phyloP scores from a whole-genome alignment of 2,329 filamentous ascomycete species.

The Neonectria hederae region DNA sequence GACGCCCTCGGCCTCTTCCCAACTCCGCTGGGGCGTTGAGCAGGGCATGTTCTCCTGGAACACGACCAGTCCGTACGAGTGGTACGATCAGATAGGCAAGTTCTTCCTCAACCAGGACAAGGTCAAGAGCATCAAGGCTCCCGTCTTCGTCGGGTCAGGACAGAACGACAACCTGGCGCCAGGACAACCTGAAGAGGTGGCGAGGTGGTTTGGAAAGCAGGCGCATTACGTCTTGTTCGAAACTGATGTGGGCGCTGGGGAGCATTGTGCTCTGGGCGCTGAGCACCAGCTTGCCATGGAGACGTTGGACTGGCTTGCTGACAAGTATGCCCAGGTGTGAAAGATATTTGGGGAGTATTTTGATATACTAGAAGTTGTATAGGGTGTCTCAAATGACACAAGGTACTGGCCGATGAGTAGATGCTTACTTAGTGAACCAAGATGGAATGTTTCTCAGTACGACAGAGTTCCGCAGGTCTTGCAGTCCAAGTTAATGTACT shows the following conservation, averaged over 20 bases:
- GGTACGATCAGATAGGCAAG: conserved; percentile 11
- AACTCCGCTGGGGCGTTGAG: conserved; percentile 20
- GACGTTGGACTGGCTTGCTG: conserved; percentile 20
- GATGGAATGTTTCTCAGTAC: background rate
- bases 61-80: conserved; percentile 18
- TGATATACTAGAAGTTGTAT: too few relatives aligned
- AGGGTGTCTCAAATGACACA: too few relatives aligned
- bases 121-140: conserved; percentile 7
- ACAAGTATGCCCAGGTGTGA: conserved; percentile 13
- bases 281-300: conserved; percentile 18
- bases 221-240: conserved; percentile 19
- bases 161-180: conserved; percentile 20
- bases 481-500: background rate
- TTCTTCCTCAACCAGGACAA: conserved; percentile 16
- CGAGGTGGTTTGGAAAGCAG: conserved; percentile 12
- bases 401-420: too few relatives aligned
- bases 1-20: conserved; percentile 1
- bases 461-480: background rate
- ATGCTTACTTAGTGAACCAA: background rate
- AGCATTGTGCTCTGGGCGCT: conserved; percentile 23
- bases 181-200: conserved; percentile 22
- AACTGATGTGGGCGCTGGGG: conserved; percentile 23
- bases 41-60: conserved; percentile 24
- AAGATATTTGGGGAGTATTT: background rate
- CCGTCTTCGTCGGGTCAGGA: conserved; percentile 19